Percentiles rank a stretch among this genome's conserved stretches.
Evolutionary conservation across 148 eudicot species (phyloP).

Genomic region (Silene conica): DNA sequence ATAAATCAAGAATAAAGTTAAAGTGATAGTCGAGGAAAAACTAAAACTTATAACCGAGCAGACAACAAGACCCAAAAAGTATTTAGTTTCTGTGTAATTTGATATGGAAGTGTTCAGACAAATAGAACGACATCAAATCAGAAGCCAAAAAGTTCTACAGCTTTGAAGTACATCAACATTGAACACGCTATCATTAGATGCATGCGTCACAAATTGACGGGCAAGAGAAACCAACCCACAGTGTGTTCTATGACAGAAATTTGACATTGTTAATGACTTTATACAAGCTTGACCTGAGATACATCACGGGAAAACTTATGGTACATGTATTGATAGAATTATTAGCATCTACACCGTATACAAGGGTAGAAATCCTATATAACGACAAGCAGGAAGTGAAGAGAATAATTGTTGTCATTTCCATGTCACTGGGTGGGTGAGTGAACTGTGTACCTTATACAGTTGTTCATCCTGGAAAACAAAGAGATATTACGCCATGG

Average conservation of each 20-base stretch:
- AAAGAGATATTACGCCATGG: too few species aligned
- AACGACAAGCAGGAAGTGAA: not conserved
- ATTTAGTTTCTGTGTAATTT: not conserved
- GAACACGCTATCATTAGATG: not conserved
- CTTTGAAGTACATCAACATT: not conserved
- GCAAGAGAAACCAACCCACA: not conserved
- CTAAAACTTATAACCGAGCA: slow-evolving; percentile 7
- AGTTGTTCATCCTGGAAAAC: too few species aligned
- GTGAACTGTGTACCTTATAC: not conserved
- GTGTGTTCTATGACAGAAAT: not conserved
- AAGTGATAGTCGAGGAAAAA: too few species aligned
- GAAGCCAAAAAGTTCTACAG: too few species aligned
- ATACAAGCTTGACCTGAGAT: not conserved
- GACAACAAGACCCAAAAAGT: not conserved
- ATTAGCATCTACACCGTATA: not conserved
- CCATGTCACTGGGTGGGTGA: not conserved
- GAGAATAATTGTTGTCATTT: not conserved
- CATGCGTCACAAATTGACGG: not conserved
- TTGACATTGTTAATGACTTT: not conserved
- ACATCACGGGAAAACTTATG: not conserved
- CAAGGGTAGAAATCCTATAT: not conserved
- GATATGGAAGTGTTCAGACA: not conserved
- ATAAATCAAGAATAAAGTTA: too few species aligned
- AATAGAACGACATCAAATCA: not conserved
- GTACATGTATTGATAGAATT: not conserved